Conservation (phyloP, 1,284 basidiomycete genomes). For the Moesziomyces aphidis region DNA sequence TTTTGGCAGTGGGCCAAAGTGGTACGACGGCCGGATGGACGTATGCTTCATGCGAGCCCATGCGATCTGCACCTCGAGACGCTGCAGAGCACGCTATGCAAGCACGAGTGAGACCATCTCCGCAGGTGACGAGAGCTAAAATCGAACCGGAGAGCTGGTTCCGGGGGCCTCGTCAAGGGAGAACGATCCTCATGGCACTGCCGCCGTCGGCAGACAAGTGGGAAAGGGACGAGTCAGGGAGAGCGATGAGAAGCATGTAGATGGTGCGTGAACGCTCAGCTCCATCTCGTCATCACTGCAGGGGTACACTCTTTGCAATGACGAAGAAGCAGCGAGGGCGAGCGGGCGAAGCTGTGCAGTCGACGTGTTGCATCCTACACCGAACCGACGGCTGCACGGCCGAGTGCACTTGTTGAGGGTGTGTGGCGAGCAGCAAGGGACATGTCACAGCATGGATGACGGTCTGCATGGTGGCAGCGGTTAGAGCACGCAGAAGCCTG, state of each 20-base stretch:
- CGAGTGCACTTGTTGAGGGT: background rate
- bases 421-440: background rate
- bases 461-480: background rate
- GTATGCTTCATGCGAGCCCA: constrained; percentile 21
- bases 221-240: too few species aligned
- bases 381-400: background rate
- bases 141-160: background rate
- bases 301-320: background rate
- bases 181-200: too few species aligned
- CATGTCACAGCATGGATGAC: constrained; percentile 1
- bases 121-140: background rate
- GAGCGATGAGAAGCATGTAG: background rate
- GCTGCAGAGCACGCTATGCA: constrained; percentile 1
- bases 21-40: background rate
- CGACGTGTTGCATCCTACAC: constrained; percentile 34
- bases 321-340: background rate
- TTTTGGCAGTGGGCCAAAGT: constrained; percentile 8
- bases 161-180: background rate
- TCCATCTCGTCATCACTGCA: background rate
- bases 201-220: too few species aligned
- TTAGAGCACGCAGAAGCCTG: background rate
- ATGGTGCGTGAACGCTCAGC: constrained; percentile 6
- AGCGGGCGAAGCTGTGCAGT: constrained; percentile 1
- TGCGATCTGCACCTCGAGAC: constrained; percentile 5
- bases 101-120: background rate